A percentile compares a stretch with the other conserved stretches of the same genome.
These are phyloP conservation scores for Fusarium mangiferae DNA, from an alignment of 2,329 filamentous ascomycete species.

Conservation along the genomic window DNA sequence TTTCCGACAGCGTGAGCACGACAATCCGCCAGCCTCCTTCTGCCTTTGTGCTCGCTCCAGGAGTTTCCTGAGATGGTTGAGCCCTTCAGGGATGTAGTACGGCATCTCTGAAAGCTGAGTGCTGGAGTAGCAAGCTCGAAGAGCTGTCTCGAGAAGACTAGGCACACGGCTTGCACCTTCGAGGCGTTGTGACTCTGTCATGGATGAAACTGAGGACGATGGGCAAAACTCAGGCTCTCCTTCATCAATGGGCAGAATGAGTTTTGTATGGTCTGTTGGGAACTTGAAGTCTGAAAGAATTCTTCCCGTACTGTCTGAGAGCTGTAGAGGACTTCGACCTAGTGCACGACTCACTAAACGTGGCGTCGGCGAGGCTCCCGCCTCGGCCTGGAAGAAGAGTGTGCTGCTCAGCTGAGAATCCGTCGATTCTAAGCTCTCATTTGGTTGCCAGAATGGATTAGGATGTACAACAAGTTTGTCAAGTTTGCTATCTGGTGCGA, in stretches of 20 bases:
- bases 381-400: slow-evolving; percentile 19
- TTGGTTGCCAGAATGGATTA: slow-evolving; percentile 68
- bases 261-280: slow-evolving; percentile 33
- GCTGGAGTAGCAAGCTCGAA: slow-evolving; percentile 58
- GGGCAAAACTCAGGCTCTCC: slow-evolving; percentile 19
- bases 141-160: slow-evolving; percentile 62
- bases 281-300: slow-evolving; percentile 47
- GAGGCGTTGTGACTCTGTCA: slow-evolving; percentile 18
- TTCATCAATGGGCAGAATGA: slow-evolving; percentile 39
- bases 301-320: slow-evolving; percentile 45
- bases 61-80: slow-evolving; percentile 53
- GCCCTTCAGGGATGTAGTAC: slow-evolving; percentile 55
- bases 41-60: slow-evolving; percentile 54
- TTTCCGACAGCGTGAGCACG: slow-evolving; percentile 63
- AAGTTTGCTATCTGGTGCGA: slow-evolving; percentile 59
- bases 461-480: slow-evolving; percentile 66
- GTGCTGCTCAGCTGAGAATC: slow-evolving; percentile 8
- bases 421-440: slow-evolving; percentile 14
- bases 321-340: slow-evolving; percentile 48
- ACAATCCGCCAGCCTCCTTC: slow-evolving; percentile 59
- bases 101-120: slow-evolving; percentile 56
- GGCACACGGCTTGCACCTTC: slow-evolving; percentile 52
- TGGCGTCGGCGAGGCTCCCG: slow-evolving; percentile 8
- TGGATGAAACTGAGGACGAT: slow-evolving; percentile 11
- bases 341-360: slow-evolving; percentile 41